Base-by-base conservation (phyloP, 163 green algal species). In the Scenedesmus sp. region DNA sequence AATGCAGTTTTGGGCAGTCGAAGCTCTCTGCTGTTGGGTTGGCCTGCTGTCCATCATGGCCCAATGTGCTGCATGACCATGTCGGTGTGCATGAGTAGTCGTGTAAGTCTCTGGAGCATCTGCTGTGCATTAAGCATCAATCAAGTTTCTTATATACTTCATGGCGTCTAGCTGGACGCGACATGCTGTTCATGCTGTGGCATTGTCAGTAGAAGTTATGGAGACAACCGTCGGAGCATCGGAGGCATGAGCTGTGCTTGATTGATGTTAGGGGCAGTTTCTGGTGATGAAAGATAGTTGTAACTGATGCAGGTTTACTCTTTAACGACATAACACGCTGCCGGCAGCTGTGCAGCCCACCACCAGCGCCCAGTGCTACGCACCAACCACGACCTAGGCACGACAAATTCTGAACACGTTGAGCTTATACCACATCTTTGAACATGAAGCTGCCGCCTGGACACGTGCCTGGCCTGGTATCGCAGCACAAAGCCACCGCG, bases 371-470 rank as follows among this genome's bases (percentile, higher is more conserved):
- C 30, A 1, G 30, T 76, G 30, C 0, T 76, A 7, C 30, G 65
- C 65, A 76, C 30, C 6, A 40, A 40, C 0, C 30, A 40, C 7
- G 30, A 18, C 24, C 26, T 37, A 24, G 16, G 18, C 65, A 76
- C 4, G 2, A 76, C 0, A 76, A 76, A 76, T 24, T 40, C 5
- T 10, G 4, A 37, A 76, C 0, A 26, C 20, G 65, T 22, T 76
- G 0, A 9, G 18, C 30, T 22, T 35, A 40, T n/a, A n/a, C n/a
- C n/a, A n/a, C n/a, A 76, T 7, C 30, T 16, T 40, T 18, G 26
- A 56, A 40, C 15, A 99, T 99, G 97, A 99, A 99, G 88, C 89
- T 99, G 9, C 97, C 97, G 1, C 81, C 94, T 12, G 94, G 94
- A 20, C 96, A 99, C 87, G 96, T 98, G 1, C 88, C 94, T 22